phyloP scores from a whole-genome alignment of 2,329 filamentous ascomycete genomes.

The Paecilomyces sp. region DNA sequence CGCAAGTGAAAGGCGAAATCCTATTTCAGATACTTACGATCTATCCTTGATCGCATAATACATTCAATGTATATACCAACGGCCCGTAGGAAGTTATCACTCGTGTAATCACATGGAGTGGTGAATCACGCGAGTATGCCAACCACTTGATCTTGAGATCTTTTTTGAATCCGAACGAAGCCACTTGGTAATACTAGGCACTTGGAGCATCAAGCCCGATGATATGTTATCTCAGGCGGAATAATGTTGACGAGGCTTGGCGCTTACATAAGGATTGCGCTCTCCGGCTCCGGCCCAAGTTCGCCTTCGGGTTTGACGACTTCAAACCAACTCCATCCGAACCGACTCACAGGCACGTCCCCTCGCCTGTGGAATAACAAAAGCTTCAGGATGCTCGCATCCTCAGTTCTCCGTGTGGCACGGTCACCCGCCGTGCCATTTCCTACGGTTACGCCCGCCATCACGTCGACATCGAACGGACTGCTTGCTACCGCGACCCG shows the following conservation, averaged over 20 bases:
- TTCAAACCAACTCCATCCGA: not conserved
- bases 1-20: not conserved
- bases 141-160: no score
- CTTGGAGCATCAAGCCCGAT: not conserved
- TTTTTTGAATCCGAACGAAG: no score
- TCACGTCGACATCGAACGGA: slow-evolving; percentile 23
- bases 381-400: slow-evolving; percentile 35
- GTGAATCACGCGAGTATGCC: no score
- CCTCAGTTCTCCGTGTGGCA: slow-evolving; percentile 39
- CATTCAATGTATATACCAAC: not conserved
- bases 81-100: not conserved
- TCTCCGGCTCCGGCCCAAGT: slow-evolving; percentile 20
- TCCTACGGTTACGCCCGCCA: slow-evolving; percentile 21
- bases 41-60: not conserved
- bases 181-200: no score
- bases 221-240: not conserved
- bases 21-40: not conserved
- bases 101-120: not conserved
- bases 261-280: slow-evolving; percentile 1
- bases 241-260: not conserved
- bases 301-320: not conserved
- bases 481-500: slow-evolving; percentile 20
- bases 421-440: slow-evolving; percentile 29
- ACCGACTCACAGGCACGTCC: not conserved
- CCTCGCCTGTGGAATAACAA: not conserved